A percentile compares a stretch with the other conserved stretches of the same genome.
Evolutionary conservation across 345 rosid genomes (phyloP).

Genomic region (Gossypium herbaceum): DNA sequence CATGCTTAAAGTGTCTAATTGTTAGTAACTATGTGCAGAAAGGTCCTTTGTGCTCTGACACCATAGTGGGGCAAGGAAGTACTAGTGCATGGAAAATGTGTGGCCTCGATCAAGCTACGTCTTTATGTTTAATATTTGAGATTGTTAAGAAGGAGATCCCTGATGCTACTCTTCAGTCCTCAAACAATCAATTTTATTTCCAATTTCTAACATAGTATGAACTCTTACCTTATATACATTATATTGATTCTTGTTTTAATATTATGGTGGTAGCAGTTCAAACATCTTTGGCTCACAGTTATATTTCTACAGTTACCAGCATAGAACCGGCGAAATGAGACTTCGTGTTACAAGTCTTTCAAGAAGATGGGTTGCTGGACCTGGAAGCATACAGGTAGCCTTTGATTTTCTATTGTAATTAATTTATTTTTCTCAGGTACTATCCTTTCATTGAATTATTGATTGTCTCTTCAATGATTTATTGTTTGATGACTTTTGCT

Average conservation of each 20-base stretch:
- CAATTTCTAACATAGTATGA: conserved; percentile 87
- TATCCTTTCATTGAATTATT: neutral
- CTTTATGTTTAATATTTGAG: conserved; percentile 80
- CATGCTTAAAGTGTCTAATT: conserved; percentile 19
- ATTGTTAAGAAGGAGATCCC: conserved; percentile 67
- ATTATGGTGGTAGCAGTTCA: conserved; percentile 18
- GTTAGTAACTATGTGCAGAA: conserved; percentile 53
- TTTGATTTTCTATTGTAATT: conserved; percentile 12
- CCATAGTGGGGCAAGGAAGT: conserved; percentile 68
- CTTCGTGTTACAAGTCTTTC: conserved; percentile 84
- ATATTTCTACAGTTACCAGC: conserved; percentile 73
- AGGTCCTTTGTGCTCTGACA: conserved; percentile 84
- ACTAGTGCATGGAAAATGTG: conserved; percentile 98
- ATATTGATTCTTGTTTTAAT: neutral
- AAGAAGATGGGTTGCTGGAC: conserved; percentile 94
- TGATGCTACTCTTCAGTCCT: conserved; percentile 53
- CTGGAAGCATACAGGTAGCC: conserved; percentile 77
- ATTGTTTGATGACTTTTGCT: neutral
- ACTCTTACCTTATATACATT: conserved; percentile 17
- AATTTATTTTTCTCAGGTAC: neutral
- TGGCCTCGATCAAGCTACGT: conserved; percentile 82
- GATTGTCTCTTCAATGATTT: neutral
- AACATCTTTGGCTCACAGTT: conserved; percentile 21
- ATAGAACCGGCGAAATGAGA: conserved; percentile 76
- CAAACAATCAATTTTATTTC: conserved; percentile 83